Conservation (phyloP, 306 rosid species). For the Cicer judaicum region DNA sequence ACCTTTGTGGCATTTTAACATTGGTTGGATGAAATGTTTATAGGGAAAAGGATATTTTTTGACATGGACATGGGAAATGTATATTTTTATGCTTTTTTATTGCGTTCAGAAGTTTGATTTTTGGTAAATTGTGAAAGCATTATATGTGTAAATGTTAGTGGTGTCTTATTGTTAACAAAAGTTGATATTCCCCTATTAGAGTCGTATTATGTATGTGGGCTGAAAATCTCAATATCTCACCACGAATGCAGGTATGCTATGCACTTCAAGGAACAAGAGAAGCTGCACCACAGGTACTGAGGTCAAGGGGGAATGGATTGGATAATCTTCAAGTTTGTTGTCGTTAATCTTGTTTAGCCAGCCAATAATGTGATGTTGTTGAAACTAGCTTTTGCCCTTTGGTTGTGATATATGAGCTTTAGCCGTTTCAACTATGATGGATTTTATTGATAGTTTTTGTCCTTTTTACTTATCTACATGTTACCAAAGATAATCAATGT, state of each 20-base stretch:
- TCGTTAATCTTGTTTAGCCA: conserved; percentile 30
- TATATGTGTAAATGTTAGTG: not conserved
- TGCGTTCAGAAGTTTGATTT: not conserved
- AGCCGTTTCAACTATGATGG: conserved; percentile 31
- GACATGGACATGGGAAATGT: not conserved
- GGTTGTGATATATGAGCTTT: conserved; percentile 25
- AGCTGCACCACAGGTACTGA: conserved; percentile 68
- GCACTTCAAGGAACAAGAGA: conserved; percentile 65
- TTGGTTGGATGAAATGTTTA: not conserved
- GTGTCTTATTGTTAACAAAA: not conserved
- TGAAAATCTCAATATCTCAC: not conserved
- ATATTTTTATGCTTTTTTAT: not conserved
- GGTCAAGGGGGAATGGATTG: conserved; percentile 12
- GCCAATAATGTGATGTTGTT: conserved; percentile 40
- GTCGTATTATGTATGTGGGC: not conserved
- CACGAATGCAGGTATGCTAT: conserved; percentile 65
- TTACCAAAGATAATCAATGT: not conserved
- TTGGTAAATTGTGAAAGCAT: not conserved
- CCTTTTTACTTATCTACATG: conserved; percentile 11
- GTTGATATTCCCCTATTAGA: not conserved
- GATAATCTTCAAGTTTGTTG: conserved; percentile 39
- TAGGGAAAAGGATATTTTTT: not conserved
- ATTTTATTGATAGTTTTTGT: conserved; percentile 5
- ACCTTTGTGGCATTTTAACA: not conserved
- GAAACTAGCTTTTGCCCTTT: conserved; percentile 42